phyloP scores from a whole-genome alignment of 2,329 filamentous ascomycete species.

The Blastomyces gilchristii region DNA sequence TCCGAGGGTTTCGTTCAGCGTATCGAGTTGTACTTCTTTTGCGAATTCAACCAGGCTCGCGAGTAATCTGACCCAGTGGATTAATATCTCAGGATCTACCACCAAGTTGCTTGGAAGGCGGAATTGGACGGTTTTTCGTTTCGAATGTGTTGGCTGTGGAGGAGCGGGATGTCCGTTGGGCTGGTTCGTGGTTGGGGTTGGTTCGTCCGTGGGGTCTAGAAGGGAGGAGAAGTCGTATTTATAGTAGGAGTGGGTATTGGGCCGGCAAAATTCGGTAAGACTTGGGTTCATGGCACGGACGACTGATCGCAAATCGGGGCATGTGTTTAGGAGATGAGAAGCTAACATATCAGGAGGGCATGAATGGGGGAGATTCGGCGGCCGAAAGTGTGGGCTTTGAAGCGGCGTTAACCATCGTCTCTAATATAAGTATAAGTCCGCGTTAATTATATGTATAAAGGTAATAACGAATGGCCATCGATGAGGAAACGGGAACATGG shows the following conservation, averaged over 20 bases:
- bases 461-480: neutral
- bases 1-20: slow-evolving; percentile 13
- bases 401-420: slow-evolving; percentile 9
- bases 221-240: slow-evolving; percentile 15
- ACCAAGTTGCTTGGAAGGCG: slow-evolving; percentile 11
- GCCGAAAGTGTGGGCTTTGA: slow-evolving; percentile 12
- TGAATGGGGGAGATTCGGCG: slow-evolving; percentile 11
- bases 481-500: too few species aligned
- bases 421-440: neutral
- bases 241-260: slow-evolving; percentile 9
- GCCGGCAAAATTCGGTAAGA: neutral
- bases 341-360: slow-evolving; percentile 8
- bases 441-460: neutral
- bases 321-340: slow-evolving; percentile 14
- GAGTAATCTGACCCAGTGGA: slow-evolving; percentile 15
- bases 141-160: neutral
- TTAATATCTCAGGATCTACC: slow-evolving; percentile 13
- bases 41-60: slow-evolving; percentile 14
- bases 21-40: slow-evolving; percentile 6
- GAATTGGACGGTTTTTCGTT: slow-evolving; percentile 15
- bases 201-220: slow-evolving; percentile 10
- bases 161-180: neutral
- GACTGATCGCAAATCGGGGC: slow-evolving; percentile 13
- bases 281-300: slow-evolving; percentile 12
- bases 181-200: neutral